phyloP scores from a whole-genome alignment of 805 yeast genomes.

The Maudiozyma barnettii region DNA sequence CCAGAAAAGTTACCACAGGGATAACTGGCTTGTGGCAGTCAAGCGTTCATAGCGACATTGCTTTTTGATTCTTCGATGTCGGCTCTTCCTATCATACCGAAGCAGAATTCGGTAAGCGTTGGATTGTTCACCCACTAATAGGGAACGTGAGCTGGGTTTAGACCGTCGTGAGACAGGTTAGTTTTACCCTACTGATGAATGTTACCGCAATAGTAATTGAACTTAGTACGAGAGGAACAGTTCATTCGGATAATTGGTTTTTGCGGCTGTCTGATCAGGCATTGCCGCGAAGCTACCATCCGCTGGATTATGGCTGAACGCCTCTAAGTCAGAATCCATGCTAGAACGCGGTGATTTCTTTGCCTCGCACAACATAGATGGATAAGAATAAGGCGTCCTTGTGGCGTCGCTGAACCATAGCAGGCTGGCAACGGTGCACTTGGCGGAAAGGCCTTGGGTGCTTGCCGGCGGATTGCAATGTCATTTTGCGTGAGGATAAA shows the following conservation, averaged over 20 bases:
- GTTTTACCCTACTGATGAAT: constrained; percentile 37
- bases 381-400: constrained; percentile 35
- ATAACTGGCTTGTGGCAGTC: constrained; percentile 40
- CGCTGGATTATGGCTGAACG: constrained; percentile 30
- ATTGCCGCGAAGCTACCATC: constrained; percentile 42
- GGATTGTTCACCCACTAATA: constrained; percentile 40
- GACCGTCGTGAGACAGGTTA: constrained; percentile 40
- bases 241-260: constrained; percentile 40
- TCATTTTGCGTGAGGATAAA: constrained; percentile 38
- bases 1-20: constrained; percentile 38
- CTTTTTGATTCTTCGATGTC: constrained; percentile 41
- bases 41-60: constrained; percentile 41
- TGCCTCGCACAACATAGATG: constrained; percentile 36
- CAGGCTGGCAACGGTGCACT: constrained; percentile 32
- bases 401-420: constrained; percentile 35
- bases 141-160: constrained; percentile 38
- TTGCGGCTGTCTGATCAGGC: constrained; percentile 40
- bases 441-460: constrained; percentile 34
- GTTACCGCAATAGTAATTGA: constrained; percentile 34
- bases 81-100: constrained; percentile 44
- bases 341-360: constrained; percentile 38
- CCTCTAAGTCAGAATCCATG: constrained; percentile 47
- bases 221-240: constrained; percentile 40
- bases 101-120: constrained; percentile 40
- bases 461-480: constrained; percentile 37